phyloP scores from a whole-genome alignment of 129 eudicot species.

The Chrysanthemum makinoi region DNA sequence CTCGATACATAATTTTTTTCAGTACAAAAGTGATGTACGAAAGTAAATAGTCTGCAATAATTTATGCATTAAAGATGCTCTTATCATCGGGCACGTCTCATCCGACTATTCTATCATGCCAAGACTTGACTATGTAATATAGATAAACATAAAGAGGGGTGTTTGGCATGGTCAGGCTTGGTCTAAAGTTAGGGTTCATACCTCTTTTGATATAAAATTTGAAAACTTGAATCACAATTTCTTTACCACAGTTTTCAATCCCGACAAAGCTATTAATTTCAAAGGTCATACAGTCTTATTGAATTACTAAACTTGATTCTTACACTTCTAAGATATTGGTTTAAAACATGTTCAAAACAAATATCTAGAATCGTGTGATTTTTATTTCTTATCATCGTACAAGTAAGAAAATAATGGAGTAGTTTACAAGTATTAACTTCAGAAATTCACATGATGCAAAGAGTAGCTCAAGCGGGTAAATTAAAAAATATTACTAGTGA shows the following conservation, averaged over 20 bases:
- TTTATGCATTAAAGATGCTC: too few relatives aligned
- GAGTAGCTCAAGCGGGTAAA: too few relatives aligned
- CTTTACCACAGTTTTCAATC: slow-evolving; percentile 21
- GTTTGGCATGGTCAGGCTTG: slow-evolving; percentile 21
- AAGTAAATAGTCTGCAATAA: too few relatives aligned
- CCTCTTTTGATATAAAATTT: slow-evolving; percentile 20
- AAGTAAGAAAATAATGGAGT: too few relatives aligned
- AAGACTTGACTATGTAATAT: slow-evolving; percentile 22
- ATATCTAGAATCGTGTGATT: background rate
- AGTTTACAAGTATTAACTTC: too few relatives aligned
- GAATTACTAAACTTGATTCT: slow-evolving; percentile 16
- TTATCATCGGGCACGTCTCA: too few relatives aligned
- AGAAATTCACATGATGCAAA: too few relatives aligned
- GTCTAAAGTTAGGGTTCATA: slow-evolving; percentile 31
- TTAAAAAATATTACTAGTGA: too few relatives aligned
- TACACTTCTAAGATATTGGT: background rate
- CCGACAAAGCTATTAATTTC: slow-evolving; percentile 27
- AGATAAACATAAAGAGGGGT: slow-evolving; percentile 16
- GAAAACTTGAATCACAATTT: slow-evolving; percentile 13
- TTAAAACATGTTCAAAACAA: background rate
- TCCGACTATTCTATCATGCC: background rate
- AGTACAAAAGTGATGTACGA: too few relatives aligned
- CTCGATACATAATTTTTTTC: too few relatives aligned
- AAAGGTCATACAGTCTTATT: slow-evolving; percentile 30
- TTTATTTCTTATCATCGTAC: too few relatives aligned